Conservation (phyloP, 257 asterid genomes). For the Nicotiana benthamiana region DNA sequence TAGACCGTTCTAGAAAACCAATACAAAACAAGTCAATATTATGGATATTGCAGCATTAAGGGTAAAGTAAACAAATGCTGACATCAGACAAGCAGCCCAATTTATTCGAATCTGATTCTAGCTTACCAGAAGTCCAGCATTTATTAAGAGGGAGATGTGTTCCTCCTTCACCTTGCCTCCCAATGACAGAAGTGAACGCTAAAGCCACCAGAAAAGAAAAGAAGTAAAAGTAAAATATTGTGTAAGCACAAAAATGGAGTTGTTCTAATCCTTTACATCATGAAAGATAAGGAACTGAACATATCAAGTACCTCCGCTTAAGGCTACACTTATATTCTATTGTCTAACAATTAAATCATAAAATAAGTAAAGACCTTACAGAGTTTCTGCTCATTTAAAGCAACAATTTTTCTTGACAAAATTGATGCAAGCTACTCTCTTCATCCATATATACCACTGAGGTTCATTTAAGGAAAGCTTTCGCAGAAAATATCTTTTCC, state of each 20-base stretch:
- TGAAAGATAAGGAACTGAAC: background rate
- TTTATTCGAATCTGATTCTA: background rate
- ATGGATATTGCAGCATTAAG: background rate
- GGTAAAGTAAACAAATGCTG: background rate
- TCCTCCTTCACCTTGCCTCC: slow-evolving; percentile 93
- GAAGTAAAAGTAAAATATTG: background rate
- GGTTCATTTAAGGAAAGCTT: background rate
- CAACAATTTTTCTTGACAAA: background rate
- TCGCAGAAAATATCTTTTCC: background rate
- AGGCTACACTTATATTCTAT: background rate
- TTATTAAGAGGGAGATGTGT: slow-evolving; percentile 69
- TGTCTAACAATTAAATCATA: background rate
- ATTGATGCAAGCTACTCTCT: background rate
- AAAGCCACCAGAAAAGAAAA: slow-evolving; percentile 20
- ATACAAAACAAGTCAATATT: background rate
- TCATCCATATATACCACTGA: background rate
- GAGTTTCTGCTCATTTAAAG: background rate
- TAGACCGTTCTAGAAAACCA: background rate
- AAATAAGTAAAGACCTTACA: background rate
- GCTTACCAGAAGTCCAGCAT: slow-evolving; percentile 86
- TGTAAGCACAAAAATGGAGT: background rate
- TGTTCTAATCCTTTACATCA: background rate
- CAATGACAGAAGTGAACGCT: slow-evolving; percentile 71
- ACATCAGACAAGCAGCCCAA: background rate
- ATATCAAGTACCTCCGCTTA: background rate